Conservation (phyloP, 2,329 filamentous ascomycete species). For the Curvularia verruculosa region DNA sequence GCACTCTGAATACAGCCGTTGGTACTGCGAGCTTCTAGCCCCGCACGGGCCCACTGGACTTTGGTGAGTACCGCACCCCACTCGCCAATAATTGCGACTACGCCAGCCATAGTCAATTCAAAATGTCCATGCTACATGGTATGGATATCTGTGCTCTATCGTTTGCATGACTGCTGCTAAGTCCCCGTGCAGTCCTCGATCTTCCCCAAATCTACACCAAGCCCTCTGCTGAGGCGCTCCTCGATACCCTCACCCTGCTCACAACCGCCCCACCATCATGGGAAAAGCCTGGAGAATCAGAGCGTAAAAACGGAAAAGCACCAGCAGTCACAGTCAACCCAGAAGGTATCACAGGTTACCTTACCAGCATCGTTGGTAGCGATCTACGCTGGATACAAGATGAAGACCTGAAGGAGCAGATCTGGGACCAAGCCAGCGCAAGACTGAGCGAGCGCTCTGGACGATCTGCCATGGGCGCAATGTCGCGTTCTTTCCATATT, state of each 20-base stretch:
- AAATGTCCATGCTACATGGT: conserved; percentile 41
- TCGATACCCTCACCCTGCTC: conserved; percentile 70
- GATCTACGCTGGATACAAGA: conserved; percentile 70
- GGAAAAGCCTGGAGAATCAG: conserved; percentile 55
- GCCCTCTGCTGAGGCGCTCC: conserved; percentile 69
- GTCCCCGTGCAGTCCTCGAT: conserved; percentile 63
- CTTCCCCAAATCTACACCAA: conserved; percentile 83
- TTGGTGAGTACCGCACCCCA: conserved; percentile 17
- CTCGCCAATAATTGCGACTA: conserved; percentile 13
- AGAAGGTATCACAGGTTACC: conserved; percentile 65
- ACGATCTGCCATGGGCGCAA: conserved; percentile 69
- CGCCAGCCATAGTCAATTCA: conserved; percentile 11
- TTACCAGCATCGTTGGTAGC: conserved; percentile 72
- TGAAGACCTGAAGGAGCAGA: conserved; percentile 67
- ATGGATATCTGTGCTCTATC: conserved; percentile 5
- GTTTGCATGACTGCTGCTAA: conserved; percentile 14
- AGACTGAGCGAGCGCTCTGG: conserved; percentile 87
- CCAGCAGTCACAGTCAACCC: conserved; percentile 50
- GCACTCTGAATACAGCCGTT: background rate
- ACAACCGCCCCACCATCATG: conserved; percentile 71
- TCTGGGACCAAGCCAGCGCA: conserved; percentile 81
- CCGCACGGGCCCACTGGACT: conserved; percentile 25
- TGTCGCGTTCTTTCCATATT: conserved; percentile 66
- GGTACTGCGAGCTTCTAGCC: conserved; percentile 7
- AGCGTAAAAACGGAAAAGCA: conserved; percentile 34